Percentiles rank a stretch among this genome's conserved stretches.
Evolutionary conservation across 1,284 basidiomycete genomes (phyloP).

Genomic region (Gomphus sp.): DNA sequence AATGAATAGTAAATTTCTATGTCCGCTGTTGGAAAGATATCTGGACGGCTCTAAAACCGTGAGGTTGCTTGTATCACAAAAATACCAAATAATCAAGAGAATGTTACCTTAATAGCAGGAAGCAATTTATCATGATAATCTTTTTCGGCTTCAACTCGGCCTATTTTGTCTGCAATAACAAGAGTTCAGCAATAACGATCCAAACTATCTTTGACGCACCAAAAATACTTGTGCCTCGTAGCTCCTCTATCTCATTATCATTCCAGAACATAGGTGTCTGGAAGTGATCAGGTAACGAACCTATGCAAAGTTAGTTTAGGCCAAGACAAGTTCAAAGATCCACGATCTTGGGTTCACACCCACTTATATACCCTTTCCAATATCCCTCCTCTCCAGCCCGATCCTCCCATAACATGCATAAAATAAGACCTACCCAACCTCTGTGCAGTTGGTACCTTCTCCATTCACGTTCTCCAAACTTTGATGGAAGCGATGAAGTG

Average conservation of each 20-base stretch:
- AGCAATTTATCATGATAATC: slow-evolving; percentile 62
- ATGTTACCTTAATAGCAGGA: slow-evolving; percentile 52
- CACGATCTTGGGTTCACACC: slow-evolving; percentile 17
- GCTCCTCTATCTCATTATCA: slow-evolving; percentile 61
- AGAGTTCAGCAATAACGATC: not conserved
- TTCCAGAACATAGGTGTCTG: slow-evolving; percentile 96
- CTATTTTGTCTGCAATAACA: slow-evolving; percentile 65
- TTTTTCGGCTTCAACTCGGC: slow-evolving; percentile 72
- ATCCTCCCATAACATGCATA: slow-evolving; percentile 94
- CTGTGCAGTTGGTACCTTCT: slow-evolving; percentile 43
- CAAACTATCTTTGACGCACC: slow-evolving; percentile 39
- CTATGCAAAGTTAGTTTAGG: slow-evolving; percentile 25
- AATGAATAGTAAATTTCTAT: slow-evolving; percentile 55
- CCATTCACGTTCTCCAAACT: slow-evolving; percentile 58
- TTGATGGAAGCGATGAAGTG: slow-evolving; percentile 57
- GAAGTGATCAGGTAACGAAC: slow-evolving; percentile 63
- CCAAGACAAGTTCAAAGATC: not conserved
- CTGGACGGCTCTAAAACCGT: slow-evolving; percentile 47
- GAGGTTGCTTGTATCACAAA: not conserved
- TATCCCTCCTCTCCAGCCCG: slow-evolving; percentile 45
- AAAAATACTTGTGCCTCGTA: slow-evolving; percentile 80
- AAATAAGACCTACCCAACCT: slow-evolving; percentile 84
- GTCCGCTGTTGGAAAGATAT: slow-evolving; percentile 53
- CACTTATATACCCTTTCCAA: slow-evolving; percentile 67
- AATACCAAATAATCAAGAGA: not conserved